Evolutionary conservation across 1,284 basidiomycete genomes (phyloP).

Genomic region (Cystobasidium sp.): DNA sequence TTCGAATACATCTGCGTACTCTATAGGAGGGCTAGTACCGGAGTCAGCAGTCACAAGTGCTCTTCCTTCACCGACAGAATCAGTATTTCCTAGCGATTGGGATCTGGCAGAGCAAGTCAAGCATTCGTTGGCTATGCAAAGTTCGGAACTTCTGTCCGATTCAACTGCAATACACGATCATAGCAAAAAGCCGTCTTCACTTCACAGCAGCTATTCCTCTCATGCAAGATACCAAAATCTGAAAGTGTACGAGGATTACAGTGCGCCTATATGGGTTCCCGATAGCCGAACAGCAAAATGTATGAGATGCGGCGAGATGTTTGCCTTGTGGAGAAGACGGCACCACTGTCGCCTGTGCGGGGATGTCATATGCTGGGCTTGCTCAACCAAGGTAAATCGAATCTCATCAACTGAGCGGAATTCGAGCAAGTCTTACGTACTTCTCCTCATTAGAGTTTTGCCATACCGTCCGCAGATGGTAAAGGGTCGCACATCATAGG

Average conservation of each 20-base stretch:
- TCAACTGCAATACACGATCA: background rate
- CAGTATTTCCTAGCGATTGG: background rate
- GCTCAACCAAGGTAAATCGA: conserved; percentile 71
- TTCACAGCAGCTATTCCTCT: conserved; percentile 16
- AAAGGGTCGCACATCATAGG: conserved; percentile 57
- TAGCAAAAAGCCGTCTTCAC: background rate
- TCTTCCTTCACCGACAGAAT: background rate
- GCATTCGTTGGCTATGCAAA: background rate
- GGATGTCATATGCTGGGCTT: conserved; percentile 77
- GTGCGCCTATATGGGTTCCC: conserved; percentile 89
- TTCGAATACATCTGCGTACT: background rate
- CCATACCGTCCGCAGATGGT: conserved; percentile 15
- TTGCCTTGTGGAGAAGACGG: conserved; percentile 78
- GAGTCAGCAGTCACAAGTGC: conserved; percentile 6
- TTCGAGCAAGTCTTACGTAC: background rate
- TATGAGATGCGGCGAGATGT: conserved; percentile 76
- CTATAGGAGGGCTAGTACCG: background rate
- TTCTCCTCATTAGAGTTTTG: conserved; percentile 32
- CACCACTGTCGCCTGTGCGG: conserved; percentile 92
- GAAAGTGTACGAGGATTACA: conserved; percentile 74
- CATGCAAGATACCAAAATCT: conserved; percentile 13
- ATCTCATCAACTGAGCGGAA: background rate
- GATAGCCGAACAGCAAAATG: conserved; percentile 78
- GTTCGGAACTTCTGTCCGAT: background rate
- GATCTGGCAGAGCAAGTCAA: background rate